Conservation (phyloP, 1,139 yeast genomes). For the Geotrichum klebahnii region DNA sequence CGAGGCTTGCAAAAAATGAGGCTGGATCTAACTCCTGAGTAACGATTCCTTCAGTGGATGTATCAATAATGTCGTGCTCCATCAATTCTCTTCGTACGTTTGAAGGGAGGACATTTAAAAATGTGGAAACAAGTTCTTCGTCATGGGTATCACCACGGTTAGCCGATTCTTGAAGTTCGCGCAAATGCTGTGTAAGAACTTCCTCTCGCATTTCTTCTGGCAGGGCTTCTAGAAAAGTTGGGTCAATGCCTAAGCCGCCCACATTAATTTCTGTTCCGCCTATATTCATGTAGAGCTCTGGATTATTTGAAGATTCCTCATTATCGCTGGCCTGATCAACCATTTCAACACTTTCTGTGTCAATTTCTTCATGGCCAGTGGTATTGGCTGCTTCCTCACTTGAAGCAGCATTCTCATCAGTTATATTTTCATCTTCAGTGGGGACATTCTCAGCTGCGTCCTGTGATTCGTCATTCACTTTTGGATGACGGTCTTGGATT, state of each 20-base stretch:
- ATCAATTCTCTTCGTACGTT: slow-evolving; percentile 67
- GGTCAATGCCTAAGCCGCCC: slow-evolving; percentile 87
- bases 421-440: slow-evolving; percentile 10
- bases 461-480: slow-evolving; percentile 22
- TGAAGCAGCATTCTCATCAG: slow-evolving; percentile 23
- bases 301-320: slow-evolving; percentile 10
- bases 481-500: slow-evolving; percentile 24
- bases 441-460: slow-evolving; percentile 25
- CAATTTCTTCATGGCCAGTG: slow-evolving; percentile 22
- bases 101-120: slow-evolving; percentile 76
- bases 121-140: slow-evolving; percentile 76
- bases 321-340: slow-evolving; percentile 22
- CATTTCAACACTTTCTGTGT: slow-evolving; percentile 23
- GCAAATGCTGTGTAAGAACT: slow-evolving; percentile 79
- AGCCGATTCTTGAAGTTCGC: slow-evolving; percentile 46
- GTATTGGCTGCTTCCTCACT: slow-evolving; percentile 27
- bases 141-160: slow-evolving; percentile 44
- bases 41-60: slow-evolving; percentile 35
- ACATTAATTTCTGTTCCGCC: slow-evolving; percentile 82
- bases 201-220: slow-evolving; percentile 94
- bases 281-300: slow-evolving; percentile 55
- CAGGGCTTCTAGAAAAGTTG: slow-evolving; percentile 81
- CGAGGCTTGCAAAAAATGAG: slow-evolving; percentile 37
- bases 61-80: slow-evolving; percentile 53
- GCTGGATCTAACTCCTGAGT: slow-evolving; percentile 34